These are phyloP conservation scores for Macrolepiota albuminosa DNA, from an alignment of 768 basidiomycete species.

Conservation along the genomic window DNA sequence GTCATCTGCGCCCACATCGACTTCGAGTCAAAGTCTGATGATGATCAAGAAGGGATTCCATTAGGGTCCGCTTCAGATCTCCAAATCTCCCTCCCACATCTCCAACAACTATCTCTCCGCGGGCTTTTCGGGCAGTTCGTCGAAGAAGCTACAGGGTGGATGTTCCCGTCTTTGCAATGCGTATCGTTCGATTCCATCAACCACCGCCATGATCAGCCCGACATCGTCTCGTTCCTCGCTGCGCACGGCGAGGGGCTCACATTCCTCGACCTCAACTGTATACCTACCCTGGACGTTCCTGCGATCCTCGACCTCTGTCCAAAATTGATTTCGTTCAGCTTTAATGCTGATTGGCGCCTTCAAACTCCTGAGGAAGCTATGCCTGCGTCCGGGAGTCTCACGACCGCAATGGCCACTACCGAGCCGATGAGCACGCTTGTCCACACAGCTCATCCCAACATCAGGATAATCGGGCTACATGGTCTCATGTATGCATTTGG, in stretches of 20 bases:
- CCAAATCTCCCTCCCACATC: constrained; percentile 44
- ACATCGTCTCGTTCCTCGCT: constrained; percentile 53
- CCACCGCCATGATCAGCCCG: constrained; percentile 47
- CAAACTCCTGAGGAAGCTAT: constrained; percentile 11
- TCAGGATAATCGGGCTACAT: constrained; percentile 63
- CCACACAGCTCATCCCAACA: constrained; percentile 48
- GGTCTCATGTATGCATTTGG: constrained; percentile 68
- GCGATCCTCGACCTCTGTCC: constrained; percentile 63
- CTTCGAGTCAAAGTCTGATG: constrained; percentile 30
- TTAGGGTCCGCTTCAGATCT: constrained; percentile 62
- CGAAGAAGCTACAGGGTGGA: constrained; percentile 67
- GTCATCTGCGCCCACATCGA: constrained; percentile 56
- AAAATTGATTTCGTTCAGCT: constrained; percentile 53
- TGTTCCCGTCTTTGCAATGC: constrained; percentile 52
- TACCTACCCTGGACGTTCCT: constrained; percentile 51
- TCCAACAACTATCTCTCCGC: constrained; percentile 59
- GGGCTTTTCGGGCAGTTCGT: constrained; percentile 62
- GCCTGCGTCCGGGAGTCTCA: constrained; percentile 12
- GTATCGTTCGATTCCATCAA: constrained; percentile 52
- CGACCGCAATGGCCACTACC: constrained; percentile 11
- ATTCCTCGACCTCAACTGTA: constrained; percentile 63
- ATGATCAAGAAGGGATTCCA: constrained; percentile 35
- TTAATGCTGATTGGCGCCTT: constrained; percentile 71
- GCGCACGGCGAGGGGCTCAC: constrained; percentile 53
- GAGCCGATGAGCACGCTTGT: constrained; percentile 37